These are phyloP conservation scores for Lunasporangiospora selenospora DNA, from an alignment of 192 early-diverging fungal species.

Conservation along the genomic window DNA sequence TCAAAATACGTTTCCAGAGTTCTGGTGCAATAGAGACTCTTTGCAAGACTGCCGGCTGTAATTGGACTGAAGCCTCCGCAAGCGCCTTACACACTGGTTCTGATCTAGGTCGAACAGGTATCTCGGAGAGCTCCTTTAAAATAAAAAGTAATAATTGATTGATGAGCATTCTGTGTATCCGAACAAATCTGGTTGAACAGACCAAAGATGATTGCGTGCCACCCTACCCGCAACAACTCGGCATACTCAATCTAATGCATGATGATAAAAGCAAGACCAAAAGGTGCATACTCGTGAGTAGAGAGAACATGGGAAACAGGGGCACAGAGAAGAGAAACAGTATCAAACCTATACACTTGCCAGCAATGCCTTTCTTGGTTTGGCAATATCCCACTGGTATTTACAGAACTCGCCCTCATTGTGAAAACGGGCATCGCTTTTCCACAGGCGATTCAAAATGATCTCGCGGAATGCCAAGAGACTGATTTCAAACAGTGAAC, in stretches of 20 bases:
- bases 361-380: constrained; percentile 9
- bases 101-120: constrained; percentile 22
- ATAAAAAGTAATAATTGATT: not conserved
- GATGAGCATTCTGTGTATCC: not conserved
- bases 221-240: constrained; percentile 18
- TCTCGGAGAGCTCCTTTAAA: constrained; percentile 15
- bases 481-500: constrained; percentile 27
- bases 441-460: constrained; percentile 31
- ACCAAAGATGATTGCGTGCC: not conserved
- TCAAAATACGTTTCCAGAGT: constrained; percentile 24
- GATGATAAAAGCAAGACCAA: not conserved
- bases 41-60: constrained; percentile 21
- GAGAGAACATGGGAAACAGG: not conserved
- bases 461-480: constrained; percentile 41
- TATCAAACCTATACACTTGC: constrained; percentile 1
- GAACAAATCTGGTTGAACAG: not conserved
- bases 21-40: constrained; percentile 11
- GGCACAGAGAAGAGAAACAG: not conserved
- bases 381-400: constrained; percentile 29
- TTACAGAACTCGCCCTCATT: constrained; percentile 44
- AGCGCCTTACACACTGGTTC: constrained; percentile 25
- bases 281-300: no score
- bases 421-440: constrained; percentile 17
- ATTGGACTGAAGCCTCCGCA: constrained; percentile 9
- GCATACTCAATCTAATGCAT: constrained; percentile 40